Base-by-base conservation (phyloP, 2,329 filamentous ascomycete species). In the Calonectria honghensis region DNA sequence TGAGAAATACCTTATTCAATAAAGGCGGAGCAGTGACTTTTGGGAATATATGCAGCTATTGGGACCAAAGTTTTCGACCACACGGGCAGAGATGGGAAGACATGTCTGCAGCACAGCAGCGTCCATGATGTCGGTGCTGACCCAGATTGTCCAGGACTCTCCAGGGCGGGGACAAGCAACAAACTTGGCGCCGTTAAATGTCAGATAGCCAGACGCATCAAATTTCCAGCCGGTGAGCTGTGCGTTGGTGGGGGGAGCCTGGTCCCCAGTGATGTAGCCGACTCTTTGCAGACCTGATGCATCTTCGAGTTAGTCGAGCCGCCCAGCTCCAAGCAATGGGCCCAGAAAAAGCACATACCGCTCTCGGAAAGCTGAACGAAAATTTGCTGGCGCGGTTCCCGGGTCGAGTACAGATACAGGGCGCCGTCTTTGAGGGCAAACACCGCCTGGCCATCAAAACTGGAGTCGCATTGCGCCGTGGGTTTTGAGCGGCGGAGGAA, bases 11-110 rank as follows among this genome's bases (percentile, higher is more conserved):
- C 54, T 29, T 41, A 13, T 29, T 63, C 11, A 61, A 27, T 63
- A 63, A 27, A 63, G 57, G 14, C 57, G 57, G 13, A 63, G 57
- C 37, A 63, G 57, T 6, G 24, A 29, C 35, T 63, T 63, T 24
- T 63, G 35, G 9, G 57, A 27, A 20, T 63, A 63, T 24, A 63
- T 7, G 24, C 57, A 63, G 57, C 57, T 63, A 14, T 63, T 63
- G 24, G 57, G 57, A 24, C 3, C 24, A 1, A 5, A 4, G 6
- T 41, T 20, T 3, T 41, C 24, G 4, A 63, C n/a, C 2, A 20
- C 16, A 4, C 37, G n/a, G 18, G 57, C 57, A 41, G 35, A 63
- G 35, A 63, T 63, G 18, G 57, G n/a, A 24, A 41, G 6, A 29
- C 57, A 63, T 24, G 57, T 63, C 37, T 63, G 57, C 7, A 63